Evolutionary conservation across 257 asterid species (phyloP).

Genomic region (Orobanche coerulescens): DNA sequence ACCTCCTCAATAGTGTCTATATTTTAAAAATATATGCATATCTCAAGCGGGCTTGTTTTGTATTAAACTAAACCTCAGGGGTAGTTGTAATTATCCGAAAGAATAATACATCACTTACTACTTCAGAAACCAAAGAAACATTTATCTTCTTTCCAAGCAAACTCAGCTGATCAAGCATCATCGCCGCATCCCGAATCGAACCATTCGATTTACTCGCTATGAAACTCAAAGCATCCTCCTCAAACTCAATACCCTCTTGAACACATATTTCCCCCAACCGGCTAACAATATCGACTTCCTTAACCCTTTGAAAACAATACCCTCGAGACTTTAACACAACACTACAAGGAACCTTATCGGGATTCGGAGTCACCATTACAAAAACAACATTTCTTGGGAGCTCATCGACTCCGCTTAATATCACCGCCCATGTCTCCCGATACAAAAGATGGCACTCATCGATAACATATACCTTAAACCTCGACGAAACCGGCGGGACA

Average conservation of each 20-base stretch:
- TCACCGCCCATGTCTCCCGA: slow-evolving; percentile 58
- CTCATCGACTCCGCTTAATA: slow-evolving; percentile 46
- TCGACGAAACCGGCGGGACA: slow-evolving; percentile 44
- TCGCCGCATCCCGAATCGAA: slow-evolving; percentile 84
- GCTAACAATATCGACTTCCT: slow-evolving; percentile 43
- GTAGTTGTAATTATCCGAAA: not conserved
- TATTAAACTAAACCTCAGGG: not conserved
- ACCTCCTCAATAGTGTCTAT: not conserved
- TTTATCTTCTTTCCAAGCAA: slow-evolving; percentile 79
- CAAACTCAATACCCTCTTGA: slow-evolving; percentile 58
- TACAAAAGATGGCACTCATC: slow-evolving; percentile 85
- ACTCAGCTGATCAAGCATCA: slow-evolving; percentile 89
- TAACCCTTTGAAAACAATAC: slow-evolving; percentile 50
- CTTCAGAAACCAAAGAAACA: slow-evolving; percentile 62
- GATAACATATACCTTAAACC: slow-evolving; percentile 61
- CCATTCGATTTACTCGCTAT: slow-evolving; percentile 69
- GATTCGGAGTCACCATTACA: slow-evolving; percentile 61
- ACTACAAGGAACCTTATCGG: slow-evolving; percentile 56
- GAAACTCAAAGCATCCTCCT: slow-evolving; percentile 56
- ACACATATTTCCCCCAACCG: slow-evolving; percentile 46
- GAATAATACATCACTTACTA: slow-evolving; percentile 39
- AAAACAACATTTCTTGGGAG: slow-evolving; percentile 47
- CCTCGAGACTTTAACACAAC: slow-evolving; percentile 51
- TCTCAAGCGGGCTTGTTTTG: not conserved
- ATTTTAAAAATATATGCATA: not conserved